Evolutionary conservation across 1,284 basidiomycete genomes (phyloP).

Genomic region (Leccinum insolens): DNA sequence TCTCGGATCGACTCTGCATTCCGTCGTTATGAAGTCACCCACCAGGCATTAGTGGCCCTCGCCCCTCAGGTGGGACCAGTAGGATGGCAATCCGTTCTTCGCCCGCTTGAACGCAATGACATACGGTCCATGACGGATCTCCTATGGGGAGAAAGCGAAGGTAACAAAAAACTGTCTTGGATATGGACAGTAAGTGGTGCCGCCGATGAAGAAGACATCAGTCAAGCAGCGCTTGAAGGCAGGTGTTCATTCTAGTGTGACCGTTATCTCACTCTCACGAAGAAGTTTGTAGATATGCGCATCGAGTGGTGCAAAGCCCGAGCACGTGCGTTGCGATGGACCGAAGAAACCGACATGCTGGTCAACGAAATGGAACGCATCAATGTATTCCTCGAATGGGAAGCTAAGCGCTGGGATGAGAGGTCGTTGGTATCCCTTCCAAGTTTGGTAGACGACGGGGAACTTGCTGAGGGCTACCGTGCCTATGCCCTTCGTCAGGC

Average conservation of each 20-base stretch:
- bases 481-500: constrained; percentile 1
- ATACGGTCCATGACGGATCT: background rate
- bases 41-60: background rate
- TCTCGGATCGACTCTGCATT: background rate
- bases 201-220: background rate
- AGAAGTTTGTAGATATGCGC: constrained; percentile 1
- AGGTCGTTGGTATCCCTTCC: background rate
- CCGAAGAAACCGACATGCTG: background rate
- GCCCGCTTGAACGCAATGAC: background rate
- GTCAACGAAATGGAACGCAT: background rate
- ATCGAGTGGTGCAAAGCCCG: constrained; percentile 1
- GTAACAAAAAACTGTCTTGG: constrained; percentile 1
- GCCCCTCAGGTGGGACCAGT: background rate
- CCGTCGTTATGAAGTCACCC: background rate
- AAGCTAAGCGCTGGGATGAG: background rate
- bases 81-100: background rate
- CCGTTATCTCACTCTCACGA: background rate
- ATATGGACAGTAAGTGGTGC: constrained; percentile 3
- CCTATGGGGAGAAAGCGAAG: constrained; percentile 1
- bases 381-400: background rate
- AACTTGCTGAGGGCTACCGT: background rate
- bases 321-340: background rate
- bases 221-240: background rate
- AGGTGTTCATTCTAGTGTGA: background rate
- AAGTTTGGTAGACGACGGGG: background rate